A percentile compares a stretch with the other conserved stretches of the same genome.
Conservation (phyloP, 257 asterid genomes). For the Ilex asprella region DNA sequence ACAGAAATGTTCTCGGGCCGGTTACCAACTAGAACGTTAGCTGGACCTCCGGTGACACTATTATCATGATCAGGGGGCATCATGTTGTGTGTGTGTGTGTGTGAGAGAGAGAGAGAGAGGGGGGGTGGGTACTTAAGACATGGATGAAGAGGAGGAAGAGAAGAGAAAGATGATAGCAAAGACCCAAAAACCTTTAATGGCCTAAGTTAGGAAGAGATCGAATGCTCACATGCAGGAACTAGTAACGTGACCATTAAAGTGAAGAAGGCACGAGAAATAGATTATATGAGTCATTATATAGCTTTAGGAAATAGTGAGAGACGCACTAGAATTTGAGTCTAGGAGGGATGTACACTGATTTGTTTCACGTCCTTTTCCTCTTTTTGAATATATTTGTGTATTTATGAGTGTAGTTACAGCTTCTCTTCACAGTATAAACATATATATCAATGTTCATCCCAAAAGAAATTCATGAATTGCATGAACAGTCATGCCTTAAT, state of each 20-base stretch:
- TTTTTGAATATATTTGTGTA: no score
- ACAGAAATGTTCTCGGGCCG: conserved; percentile 22
- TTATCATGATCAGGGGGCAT: conserved; percentile 70
- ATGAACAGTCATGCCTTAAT: no score
- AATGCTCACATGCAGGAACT: conserved; percentile 32
- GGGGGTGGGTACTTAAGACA: not conserved
- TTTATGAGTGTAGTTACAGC: no score
- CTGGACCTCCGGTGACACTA: conserved; percentile 21
- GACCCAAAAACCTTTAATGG: not conserved
- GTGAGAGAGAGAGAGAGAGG: not conserved
- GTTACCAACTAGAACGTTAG: conserved; percentile 16
- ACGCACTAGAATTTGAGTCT: no score
- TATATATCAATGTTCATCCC: no score
- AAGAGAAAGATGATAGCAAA: not conserved
- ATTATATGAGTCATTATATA: conserved; percentile 24
- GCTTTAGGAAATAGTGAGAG: conserved; percentile 4
- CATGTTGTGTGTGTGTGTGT: conserved; percentile 27
- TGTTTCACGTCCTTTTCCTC: no score
- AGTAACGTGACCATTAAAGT: conserved; percentile 21
- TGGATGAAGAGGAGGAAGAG: conserved; percentile 2
- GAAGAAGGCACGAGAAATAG: conserved; percentile 46
- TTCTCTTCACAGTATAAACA: no score
- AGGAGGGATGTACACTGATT: no score
- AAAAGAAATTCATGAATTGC: no score
- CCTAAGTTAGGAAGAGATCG: conserved; percentile 2